phyloP scores from a whole-genome alignment of 2,329 filamentous ascomycete genomes.

The Pyricularia pennisetigena region DNA sequence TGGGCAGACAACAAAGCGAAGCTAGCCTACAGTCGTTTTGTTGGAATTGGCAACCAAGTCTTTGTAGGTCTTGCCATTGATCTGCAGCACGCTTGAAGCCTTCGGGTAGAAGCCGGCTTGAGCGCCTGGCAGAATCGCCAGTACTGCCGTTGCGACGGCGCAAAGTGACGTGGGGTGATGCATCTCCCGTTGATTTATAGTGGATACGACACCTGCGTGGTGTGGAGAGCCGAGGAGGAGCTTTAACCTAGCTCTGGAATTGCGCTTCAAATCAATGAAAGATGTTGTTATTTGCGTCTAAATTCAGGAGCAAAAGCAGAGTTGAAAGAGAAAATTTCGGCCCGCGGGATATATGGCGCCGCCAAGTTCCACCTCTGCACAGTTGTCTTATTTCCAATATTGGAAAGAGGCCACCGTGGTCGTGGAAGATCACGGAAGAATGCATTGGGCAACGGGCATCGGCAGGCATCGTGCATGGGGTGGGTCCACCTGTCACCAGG shows the following conservation, averaged over 20 bases:
- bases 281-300: background rate
- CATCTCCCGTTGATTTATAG: constrained; percentile 28
- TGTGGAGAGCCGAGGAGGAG: background rate
- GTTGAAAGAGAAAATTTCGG: background rate
- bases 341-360: constrained; percentile 4
- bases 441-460: background rate
- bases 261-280: background rate
- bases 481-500: background rate
- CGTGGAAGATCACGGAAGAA: constrained; percentile 17
- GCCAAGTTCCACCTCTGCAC: constrained; percentile 8
- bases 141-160: constrained; percentile 48
- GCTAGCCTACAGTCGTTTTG: constrained; percentile 66
- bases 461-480: background rate
- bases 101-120: constrained; percentile 74
- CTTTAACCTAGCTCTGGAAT: background rate
- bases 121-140: constrained; percentile 55
- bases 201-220: background rate
- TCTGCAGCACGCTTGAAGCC: constrained; percentile 76
- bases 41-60: constrained; percentile 80
- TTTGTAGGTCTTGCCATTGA: constrained; percentile 72
- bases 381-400: constrained; percentile 16
- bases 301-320: background rate
- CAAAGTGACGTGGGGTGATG: constrained; percentile 38
- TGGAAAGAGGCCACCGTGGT: constrained; percentile 32
- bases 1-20: background rate